Conservation (phyloP, 75 land plant species). For the Ceratopteris richardii region DNA sequence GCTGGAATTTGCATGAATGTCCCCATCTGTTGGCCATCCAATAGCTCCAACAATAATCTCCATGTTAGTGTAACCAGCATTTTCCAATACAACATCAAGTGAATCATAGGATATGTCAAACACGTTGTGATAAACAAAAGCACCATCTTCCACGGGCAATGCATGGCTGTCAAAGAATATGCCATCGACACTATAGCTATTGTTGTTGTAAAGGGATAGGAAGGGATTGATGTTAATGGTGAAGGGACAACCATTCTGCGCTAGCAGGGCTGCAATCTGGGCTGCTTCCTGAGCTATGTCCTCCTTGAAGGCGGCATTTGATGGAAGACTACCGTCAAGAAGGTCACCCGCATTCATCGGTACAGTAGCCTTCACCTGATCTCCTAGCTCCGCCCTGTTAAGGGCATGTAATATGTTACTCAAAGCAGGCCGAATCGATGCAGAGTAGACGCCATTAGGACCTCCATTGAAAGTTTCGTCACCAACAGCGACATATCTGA, state of each 20-base stretch:
- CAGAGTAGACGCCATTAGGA: slow-evolving; percentile 28
- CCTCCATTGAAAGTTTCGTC: slow-evolving; percentile 46
- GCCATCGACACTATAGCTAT: slow-evolving; percentile 37
- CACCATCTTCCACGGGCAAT: slow-evolving; percentile 34
- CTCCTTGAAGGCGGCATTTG: slow-evolving; percentile 34
- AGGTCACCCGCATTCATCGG: slow-evolving; percentile 54
- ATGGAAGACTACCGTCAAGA: slow-evolving; percentile 21
- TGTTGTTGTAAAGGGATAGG: slow-evolving; percentile 38
- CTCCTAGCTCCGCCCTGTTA: slow-evolving; percentile 25
- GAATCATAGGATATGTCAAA: slow-evolving; percentile 57
- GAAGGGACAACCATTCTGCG: slow-evolving; percentile 23
- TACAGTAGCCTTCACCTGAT: slow-evolving; percentile 39
- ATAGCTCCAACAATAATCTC: slow-evolving; percentile 47
- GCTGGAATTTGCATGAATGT: slow-evolving; percentile 23
- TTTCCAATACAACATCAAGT: slow-evolving; percentile 33
- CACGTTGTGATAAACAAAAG: slow-evolving; percentile 43
- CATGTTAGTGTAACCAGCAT: slow-evolving; percentile 31
- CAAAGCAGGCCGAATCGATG: slow-evolving; percentile 37
- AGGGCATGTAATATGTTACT: slow-evolving; percentile 45
- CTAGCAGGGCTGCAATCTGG: slow-evolving; percentile 21
- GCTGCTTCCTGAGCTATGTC: slow-evolving; percentile 37
- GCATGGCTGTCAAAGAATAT: slow-evolving; percentile 46
- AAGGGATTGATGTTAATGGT: slow-evolving; percentile 62
- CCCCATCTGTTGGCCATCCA: slow-evolving; percentile 68
- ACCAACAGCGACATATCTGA: slow-evolving; percentile 48